Evolutionary conservation across 257 asterid genomes (phyloP).

Genomic region (Ilex aquifolium): DNA sequence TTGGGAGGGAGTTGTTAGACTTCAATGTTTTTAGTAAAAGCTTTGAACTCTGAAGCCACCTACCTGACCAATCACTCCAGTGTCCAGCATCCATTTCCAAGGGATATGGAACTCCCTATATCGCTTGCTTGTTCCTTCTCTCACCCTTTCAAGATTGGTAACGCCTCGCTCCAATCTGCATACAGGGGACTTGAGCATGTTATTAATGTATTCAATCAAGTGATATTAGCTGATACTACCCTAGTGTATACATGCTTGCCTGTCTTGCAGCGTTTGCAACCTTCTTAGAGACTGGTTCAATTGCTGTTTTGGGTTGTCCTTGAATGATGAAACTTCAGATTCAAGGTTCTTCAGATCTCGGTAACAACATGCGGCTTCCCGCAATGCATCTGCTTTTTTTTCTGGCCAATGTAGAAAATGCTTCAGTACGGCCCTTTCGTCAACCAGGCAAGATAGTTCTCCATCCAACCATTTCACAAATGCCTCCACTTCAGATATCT

Average conservation of each 20-base stretch:
- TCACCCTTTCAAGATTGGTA: constrained; percentile 56
- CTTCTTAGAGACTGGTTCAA: constrained; percentile 52
- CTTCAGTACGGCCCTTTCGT: constrained; percentile 88
- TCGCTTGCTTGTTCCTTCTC: constrained; percentile 61
- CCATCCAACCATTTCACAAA: constrained; percentile 89
- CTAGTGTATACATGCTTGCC: constrained; percentile 27
- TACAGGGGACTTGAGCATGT: not conserved
- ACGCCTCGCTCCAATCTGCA: constrained; percentile 75
- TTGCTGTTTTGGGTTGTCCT: constrained; percentile 59
- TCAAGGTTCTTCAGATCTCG: constrained; percentile 66
- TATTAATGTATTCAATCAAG: not conserved
- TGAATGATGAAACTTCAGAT: constrained; percentile 49
- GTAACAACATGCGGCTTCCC: constrained; percentile 88
- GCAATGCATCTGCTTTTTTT: constrained; percentile 72
- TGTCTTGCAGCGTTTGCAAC: constrained; percentile 62
- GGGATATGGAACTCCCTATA: constrained; percentile 65
- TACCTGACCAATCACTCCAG: constrained; percentile 68
- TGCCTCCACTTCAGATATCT: constrained; percentile 73
- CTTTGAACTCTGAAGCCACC: constrained; percentile 2
- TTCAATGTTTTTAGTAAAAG: too few species aligned
- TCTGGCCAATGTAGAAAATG: constrained; percentile 87
- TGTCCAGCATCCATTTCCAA: constrained; percentile 77
- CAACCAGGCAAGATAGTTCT: constrained; percentile 74
- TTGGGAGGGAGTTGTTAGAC: not conserved
- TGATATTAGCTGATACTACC: not conserved